These are phyloP conservation scores for Terana coerulea DNA, from an alignment of 768 basidiomycete species.

Conservation along the genomic window DNA sequence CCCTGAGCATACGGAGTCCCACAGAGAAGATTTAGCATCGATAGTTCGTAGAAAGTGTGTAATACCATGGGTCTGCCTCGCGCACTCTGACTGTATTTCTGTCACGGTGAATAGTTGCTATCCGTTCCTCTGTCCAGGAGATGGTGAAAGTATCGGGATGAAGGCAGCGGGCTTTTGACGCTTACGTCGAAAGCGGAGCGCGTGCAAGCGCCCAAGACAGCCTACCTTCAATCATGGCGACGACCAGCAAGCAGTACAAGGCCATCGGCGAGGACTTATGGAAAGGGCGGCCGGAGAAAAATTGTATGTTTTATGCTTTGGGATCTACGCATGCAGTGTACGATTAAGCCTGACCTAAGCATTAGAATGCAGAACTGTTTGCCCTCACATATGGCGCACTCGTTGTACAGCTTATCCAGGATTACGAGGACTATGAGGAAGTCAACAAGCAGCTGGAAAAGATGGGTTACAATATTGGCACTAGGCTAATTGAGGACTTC, in stretches of 20 bases:
- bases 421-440: conserved; percentile 96
- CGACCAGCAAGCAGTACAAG: conserved; percentile 81
- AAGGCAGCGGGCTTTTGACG: too few species aligned
- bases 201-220: too few species aligned
- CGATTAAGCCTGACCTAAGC: conserved; percentile 16
- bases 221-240: conserved; percentile 53
- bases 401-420: conserved; percentile 97
- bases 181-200: too few species aligned
- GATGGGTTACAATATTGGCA: conserved; percentile 99
- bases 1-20: too few species aligned
- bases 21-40: too few species aligned
- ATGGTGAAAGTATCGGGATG: too few species aligned
- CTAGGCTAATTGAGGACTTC: conserved; percentile 94
- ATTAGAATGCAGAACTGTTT: conserved; percentile 95
- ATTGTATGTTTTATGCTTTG: conserved; percentile 53
- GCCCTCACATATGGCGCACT: conserved; percentile 95
- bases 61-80: too few species aligned
- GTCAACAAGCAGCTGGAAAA: conserved; percentile 97
- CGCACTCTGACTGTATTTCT: too few species aligned
- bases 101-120: too few species aligned
- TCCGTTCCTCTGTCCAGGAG: too few species aligned
- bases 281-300: conserved; percentile 93
- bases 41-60: too few species aligned
- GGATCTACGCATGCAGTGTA: background rate
- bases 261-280: conserved; percentile 91